Base-by-base conservation (phyloP, 1,284 basidiomycete genomes). In the Ustilago shanxiensis region DNA sequence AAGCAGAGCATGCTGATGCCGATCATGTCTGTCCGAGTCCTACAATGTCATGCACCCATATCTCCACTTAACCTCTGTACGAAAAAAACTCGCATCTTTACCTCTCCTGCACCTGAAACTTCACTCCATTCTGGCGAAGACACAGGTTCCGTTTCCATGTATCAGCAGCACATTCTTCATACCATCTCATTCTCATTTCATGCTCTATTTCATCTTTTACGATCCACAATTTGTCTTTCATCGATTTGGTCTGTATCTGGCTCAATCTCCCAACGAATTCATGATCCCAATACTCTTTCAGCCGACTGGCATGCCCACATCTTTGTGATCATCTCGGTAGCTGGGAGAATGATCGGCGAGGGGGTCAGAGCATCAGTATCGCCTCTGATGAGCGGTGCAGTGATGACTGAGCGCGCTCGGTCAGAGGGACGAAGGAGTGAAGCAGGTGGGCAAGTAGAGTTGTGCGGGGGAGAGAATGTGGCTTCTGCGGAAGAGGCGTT, bases 11-110 rank as follows among this genome's bases (percentile, higher is more conserved):
- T 49, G 47, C 47, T 49, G 4, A 13, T 28, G 47, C 47, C 24
- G 47, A 20, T 29, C 20, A 16, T 33, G 20, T 50, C 26, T 2
- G 28, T 35, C 51, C 29, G 24, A n/a, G 20, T 35, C 55, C 33
- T 58, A 49, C 45, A 52, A 53, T 37, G 62, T 26, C 62, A 53
- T 24, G 39, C 47, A 26, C 22, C 20, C 49, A 6, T 54, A 10
- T 63, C 58, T 53, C 50, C 24, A 49, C 62, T 58, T 65, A 58
- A 45, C 55, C 55, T 28, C 14, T 65, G 62, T 65, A 65, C 62
- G 50, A 65, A 29, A n/a, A 56, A 63, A 16, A 11, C 26, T 57
- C 52, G 62, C 62, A 64, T 64, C 51, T 56, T 41, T 18, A 47
- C 44, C 22, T 20, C 24, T 22, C 8, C 20, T 44, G 20, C 41